Conservation (phyloP, 306 rosid genomes). For the Vigna reflexopilosa region DNA sequence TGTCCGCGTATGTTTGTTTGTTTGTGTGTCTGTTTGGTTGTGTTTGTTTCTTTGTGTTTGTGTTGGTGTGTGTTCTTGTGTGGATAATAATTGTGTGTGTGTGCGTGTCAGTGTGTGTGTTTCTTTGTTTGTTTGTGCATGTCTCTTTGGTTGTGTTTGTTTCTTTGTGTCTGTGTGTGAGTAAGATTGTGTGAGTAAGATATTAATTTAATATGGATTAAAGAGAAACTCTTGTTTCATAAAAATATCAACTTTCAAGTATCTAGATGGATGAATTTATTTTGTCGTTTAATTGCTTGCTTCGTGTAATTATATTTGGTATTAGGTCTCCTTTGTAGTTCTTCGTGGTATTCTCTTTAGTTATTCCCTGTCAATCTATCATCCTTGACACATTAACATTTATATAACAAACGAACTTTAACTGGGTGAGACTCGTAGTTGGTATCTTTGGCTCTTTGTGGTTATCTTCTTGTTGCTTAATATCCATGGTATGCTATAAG, state of each 20-base stretch:
- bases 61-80: too few relatives aligned
- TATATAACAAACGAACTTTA: too few relatives aligned
- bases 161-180: too few relatives aligned
- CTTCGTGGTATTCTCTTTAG: not conserved
- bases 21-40: too few relatives aligned
- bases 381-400: not conserved
- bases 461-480: slow-evolving; percentile 82
- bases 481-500: slow-evolving; percentile 64
- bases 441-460: slow-evolving; percentile 93
- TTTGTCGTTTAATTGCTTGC: not conserved
- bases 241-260: slow-evolving; percentile 8
- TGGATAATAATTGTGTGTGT: too few relatives aligned
- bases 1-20: too few relatives aligned
- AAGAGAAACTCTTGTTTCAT: not conserved
- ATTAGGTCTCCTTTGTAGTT: not conserved
- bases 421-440: slow-evolving; percentile 41
- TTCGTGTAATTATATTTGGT: not conserved
- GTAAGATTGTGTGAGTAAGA: not conserved
- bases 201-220: not conserved
- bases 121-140: too few relatives aligned
- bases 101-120: too few relatives aligned
- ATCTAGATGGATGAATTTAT: not conserved
- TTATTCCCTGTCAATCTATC: not conserved
- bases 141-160: too few relatives aligned
- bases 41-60: too few relatives aligned